These are phyloP conservation scores for Apophysomyces variabilis DNA, from an alignment of 371 early-diverging fungal species.

Conservation along the genomic window DNA sequence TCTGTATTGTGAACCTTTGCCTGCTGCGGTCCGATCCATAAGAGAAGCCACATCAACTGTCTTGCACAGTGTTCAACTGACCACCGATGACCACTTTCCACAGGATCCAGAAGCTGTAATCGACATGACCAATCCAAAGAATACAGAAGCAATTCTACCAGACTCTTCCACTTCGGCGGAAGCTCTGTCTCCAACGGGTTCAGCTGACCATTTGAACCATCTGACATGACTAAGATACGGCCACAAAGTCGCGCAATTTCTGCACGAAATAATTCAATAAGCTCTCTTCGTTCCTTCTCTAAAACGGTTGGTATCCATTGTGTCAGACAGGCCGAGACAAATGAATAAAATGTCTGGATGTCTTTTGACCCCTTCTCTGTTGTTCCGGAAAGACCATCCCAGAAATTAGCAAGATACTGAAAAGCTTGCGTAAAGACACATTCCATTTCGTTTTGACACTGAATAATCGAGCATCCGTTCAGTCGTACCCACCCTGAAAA, in stretches of 20 bases:
- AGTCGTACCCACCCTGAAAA: background rate
- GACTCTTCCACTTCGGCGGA: background rate
- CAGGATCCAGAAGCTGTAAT: slow-evolving; percentile 1
- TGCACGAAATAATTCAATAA: background rate
- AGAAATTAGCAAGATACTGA: slow-evolving; percentile 2
- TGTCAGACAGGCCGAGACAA: background rate
- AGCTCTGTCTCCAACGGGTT: background rate
- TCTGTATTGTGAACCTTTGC: background rate
- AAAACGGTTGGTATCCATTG: background rate
- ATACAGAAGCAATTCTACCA: background rate
- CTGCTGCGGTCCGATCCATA: background rate
- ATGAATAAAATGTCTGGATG: background rate
- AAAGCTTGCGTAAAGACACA: background rate
- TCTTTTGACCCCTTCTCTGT: background rate
- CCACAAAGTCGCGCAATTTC: slow-evolving; percentile 1
- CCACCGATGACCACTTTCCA: background rate
- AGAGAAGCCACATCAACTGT: background rate
- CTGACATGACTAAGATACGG: background rate
- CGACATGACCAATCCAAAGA: slow-evolving; percentile 4
- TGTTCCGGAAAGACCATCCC: background rate
- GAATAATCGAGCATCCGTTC: background rate
- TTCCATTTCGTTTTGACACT: background rate
- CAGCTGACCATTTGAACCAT: background rate
- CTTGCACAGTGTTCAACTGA: background rate
- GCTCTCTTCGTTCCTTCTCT: background rate